A percentile compares a stretch with the other conserved stretches of the same genome.
Evolutionary conservation across 2,329 filamentous ascomycete species (phyloP).

Genomic region (Teratosphaeria destructans): DNA sequence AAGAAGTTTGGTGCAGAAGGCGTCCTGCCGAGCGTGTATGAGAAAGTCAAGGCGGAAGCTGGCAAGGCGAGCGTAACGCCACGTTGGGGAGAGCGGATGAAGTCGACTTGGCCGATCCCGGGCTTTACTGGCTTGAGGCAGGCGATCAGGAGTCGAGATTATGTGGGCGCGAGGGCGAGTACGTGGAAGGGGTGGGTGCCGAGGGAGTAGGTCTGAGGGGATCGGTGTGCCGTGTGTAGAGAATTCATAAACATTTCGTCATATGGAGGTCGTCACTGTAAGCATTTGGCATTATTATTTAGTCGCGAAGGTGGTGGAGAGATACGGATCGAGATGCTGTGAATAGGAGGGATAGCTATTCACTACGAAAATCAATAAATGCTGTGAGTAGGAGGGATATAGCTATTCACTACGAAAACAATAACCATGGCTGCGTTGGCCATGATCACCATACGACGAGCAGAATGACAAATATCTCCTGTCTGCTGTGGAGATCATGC

Average conservation of each 20-base stretch:
- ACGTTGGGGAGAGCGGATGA: conserved; percentile 2
- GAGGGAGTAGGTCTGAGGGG: background rate
- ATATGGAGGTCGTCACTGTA: too few species aligned
- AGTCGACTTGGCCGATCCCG: conserved; percentile 26
- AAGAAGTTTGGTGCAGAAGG: conserved; percentile 48
- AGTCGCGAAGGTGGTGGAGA: background rate
- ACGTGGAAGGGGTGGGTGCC: conserved; percentile 23
- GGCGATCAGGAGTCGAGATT: conserved; percentile 29
- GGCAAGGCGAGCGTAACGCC: conserved; percentile 12
- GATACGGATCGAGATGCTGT: too few species aligned
- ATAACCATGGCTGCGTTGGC: too few species aligned
- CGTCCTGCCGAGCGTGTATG: conserved; percentile 51
- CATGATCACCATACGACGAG: too few species aligned
- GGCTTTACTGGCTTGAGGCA: conserved; percentile 30
- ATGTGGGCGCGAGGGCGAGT: conserved; percentile 24
- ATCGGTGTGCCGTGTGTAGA: background rate
- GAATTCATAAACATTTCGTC: too few species aligned
- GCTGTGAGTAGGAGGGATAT: too few species aligned
- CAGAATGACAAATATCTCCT: too few species aligned
- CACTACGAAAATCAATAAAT: too few species aligned
- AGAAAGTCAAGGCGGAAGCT: conserved; percentile 50
- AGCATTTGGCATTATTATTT: too few species aligned
- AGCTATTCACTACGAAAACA: too few species aligned
- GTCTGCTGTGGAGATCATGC: too few species aligned
- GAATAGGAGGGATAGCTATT: too few species aligned